phyloP scores from a whole-genome alignment of 169 alveolate genomes.

The Plasmodium fragile region DNA sequence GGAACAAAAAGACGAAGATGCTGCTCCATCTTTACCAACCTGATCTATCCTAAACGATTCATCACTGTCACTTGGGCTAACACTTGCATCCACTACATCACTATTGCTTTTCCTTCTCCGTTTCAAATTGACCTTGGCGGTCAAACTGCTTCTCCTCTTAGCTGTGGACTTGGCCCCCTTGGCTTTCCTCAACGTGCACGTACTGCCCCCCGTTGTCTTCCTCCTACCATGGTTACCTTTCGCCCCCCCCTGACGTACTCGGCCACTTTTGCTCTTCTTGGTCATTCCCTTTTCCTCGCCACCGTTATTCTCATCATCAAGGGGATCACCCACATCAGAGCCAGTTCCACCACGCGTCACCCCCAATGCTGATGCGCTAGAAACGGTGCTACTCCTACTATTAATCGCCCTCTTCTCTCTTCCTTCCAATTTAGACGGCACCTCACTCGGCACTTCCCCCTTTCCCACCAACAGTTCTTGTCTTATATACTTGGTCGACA shows the following conservation, averaged over 20 bases:
- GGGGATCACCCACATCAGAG: not conserved
- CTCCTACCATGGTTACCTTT: slow-evolving; percentile 1
- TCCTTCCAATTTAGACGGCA: not conserved
- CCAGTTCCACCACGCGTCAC: not conserved
- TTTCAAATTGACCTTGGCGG: slow-evolving; percentile 1
- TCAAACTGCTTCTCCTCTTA: not conserved
- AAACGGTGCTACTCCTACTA: slow-evolving; percentile 26
- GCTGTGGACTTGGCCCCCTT: not conserved
- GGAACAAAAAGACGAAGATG: not conserved
- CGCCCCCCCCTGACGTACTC: not conserved
- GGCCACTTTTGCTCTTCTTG: not conserved
- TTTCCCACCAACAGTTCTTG: slow-evolving; percentile 7
- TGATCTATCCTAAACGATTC: slow-evolving; percentile 9
- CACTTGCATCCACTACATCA: not conserved
- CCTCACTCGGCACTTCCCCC: not conserved
- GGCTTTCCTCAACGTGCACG: slow-evolving; percentile 1
- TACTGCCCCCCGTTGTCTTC: not conserved
- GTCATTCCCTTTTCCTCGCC: not conserved
- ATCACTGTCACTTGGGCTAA: slow-evolving; percentile 56
- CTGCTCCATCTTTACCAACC: not conserved
- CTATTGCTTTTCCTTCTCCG: slow-evolving; percentile 5
- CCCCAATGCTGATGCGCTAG: not conserved
- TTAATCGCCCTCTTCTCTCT: not conserved
- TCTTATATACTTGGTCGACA: slow-evolving; percentile 63
- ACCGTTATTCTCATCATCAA: not conserved